Conservation (phyloP, 495 filamentous ascomycete genomes). For the Aspergillus heteromorphus region DNA sequence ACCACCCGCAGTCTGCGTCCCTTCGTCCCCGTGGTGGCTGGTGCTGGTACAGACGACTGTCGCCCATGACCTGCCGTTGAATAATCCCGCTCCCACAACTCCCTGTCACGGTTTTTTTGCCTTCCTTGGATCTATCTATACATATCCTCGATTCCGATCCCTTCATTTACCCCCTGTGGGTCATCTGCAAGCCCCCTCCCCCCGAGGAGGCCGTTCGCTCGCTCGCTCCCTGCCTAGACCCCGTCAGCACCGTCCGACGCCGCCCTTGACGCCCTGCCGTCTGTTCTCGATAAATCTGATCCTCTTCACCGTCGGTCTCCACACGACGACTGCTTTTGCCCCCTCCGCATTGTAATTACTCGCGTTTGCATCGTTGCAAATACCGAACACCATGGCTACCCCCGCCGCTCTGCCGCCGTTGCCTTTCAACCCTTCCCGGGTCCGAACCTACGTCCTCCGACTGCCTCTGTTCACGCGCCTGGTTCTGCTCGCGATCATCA, state of each 20-base stretch:
- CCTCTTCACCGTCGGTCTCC: background rate
- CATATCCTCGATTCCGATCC: background rate
- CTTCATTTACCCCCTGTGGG: background rate
- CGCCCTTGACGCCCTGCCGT: background rate
- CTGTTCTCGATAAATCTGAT: background rate
- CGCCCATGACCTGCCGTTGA: background rate
- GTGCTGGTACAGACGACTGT: background rate
- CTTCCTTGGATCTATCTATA: background rate
- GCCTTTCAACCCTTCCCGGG: slow-evolving; percentile 45
- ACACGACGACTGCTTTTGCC: background rate
- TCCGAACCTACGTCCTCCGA: slow-evolving; percentile 69
- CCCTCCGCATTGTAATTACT: background rate
- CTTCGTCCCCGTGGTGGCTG: background rate
- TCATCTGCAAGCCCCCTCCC: background rate
- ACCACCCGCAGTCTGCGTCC: background rate
- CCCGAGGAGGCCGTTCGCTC: background rate
- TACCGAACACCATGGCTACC: slow-evolving; percentile 28
- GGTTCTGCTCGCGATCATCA: slow-evolving; percentile 61
- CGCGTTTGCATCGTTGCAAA: background rate
- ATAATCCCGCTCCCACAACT: background rate
- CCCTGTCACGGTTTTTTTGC: too few relatives aligned
- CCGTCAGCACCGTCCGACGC: background rate
- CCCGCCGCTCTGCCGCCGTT: slow-evolving; percentile 38
- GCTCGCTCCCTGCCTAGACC: background rate
- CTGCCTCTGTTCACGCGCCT: slow-evolving; percentile 83